A percentile compares a stretch with the other conserved stretches of the same genome.
phyloP scores from a whole-genome alignment of 2,329 filamentous ascomycete genomes.

The Moelleriella libera region DNA sequence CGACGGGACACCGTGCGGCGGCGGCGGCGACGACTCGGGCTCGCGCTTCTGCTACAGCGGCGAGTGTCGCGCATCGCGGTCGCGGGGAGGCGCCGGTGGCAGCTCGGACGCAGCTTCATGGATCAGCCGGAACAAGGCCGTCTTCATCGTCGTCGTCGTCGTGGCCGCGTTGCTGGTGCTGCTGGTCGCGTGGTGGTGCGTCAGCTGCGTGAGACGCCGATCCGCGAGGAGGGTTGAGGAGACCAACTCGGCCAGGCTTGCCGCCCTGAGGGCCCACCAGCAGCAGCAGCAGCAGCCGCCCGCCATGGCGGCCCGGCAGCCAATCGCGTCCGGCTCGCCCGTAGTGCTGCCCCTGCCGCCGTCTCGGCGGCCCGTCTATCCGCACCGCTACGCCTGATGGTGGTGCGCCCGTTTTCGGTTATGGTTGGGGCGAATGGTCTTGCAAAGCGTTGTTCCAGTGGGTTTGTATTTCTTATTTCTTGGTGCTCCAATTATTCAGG shows the following conservation, averaged over 20 bases:
- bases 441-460: no score
- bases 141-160: constrained; percentile 1
- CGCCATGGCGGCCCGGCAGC: no score
- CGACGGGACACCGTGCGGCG: constrained; percentile 63
- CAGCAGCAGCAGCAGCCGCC: no score
- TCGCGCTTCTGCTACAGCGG: constrained; percentile 49
- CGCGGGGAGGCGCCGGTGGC: neutral
- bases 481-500: no score
- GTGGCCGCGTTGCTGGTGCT: neutral
- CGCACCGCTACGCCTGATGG: no score
- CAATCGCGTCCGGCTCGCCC: no score
- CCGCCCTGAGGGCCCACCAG: neutral
- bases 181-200: neutral
- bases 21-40: constrained; percentile 44
- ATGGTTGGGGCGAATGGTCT: no score
- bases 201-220: neutral
- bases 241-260: neutral
- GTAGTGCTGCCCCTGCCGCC: no score
- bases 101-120: neutral
- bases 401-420: no score
- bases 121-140: neutral
- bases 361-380: no score
- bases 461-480: no score
- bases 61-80: constrained; percentile 8
- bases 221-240: neutral